These are phyloP conservation scores for Fallopia convolvulus DNA, from an alignment of 148 eudicot genomes.

Conservation along the genomic window DNA sequence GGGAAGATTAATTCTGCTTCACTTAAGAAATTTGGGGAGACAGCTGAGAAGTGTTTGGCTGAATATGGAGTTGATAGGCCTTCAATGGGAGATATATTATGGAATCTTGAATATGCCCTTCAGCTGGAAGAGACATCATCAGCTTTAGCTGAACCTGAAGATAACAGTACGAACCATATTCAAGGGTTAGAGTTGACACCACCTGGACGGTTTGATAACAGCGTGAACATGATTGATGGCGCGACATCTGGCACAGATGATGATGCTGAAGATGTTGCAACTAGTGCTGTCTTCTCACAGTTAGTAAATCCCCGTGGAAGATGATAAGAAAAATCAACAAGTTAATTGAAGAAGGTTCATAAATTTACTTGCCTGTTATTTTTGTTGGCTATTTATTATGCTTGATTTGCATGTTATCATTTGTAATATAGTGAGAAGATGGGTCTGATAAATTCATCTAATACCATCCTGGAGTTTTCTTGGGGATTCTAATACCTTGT, in stretches of 20 bases:
- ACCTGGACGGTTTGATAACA: conserved; percentile 67
- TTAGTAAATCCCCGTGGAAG: conserved; percentile 95
- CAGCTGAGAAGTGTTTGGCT: conserved; percentile 88
- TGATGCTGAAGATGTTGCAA: conserved; percentile 79
- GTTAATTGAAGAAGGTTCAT: neutral
- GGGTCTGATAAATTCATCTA: conserved; percentile 20
- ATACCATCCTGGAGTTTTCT: conserved; percentile 14
- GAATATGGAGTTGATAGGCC: conserved; percentile 96
- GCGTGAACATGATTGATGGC: conserved; percentile 58
- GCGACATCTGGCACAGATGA: conserved; percentile 64
- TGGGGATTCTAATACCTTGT: conserved; percentile 24
- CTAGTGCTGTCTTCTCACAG: conserved; percentile 92
- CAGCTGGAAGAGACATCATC: conserved; percentile 88
- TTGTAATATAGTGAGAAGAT: conserved; percentile 25
- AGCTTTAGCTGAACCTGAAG: conserved; percentile 74
- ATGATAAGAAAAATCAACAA: conserved; percentile 27
- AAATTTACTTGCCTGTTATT: neutral
- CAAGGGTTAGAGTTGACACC: conserved; percentile 52
- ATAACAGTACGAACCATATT: conserved; percentile 90
- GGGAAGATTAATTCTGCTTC: conserved; percentile 77
- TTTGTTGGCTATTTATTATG: neutral
- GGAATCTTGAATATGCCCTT: conserved; percentile 94
- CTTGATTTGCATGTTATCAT: conserved; percentile 18
- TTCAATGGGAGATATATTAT: conserved; percentile 91
- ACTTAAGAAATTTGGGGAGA: conserved; percentile 83